Base-by-base conservation (phyloP, 129 eudicot genomes). In the Saposhnikovia divaricata region DNA sequence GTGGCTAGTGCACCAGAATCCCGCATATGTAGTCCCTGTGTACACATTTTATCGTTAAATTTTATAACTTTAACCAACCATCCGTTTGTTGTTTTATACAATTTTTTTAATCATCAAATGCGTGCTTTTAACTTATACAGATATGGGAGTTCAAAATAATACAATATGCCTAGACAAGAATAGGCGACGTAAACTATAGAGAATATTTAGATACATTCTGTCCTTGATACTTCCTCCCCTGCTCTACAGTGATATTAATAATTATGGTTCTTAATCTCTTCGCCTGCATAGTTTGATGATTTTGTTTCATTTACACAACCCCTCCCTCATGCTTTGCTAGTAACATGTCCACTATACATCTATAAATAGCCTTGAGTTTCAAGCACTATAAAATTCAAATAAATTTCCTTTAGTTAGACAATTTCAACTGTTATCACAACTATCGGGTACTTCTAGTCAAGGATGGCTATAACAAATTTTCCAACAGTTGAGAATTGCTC, bases 401-500 rank as follows among this genome's bases (percentile, higher is more conserved):
- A 61, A 19, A 42, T n/a, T 40, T 57, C n/a, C 11, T 0, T 25
- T 7, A 57, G 31, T 25, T 11, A 74, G 43, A 1, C 2, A 7
- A 43, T 19, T 25, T 48, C 34, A 13, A 1, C 12, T 37, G 70
- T 19, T 34, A 4, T 53, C 9, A 47, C 31, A 37, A 50, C 66
- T 14, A 14, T 68, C 10, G 61, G 74, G 48, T 39, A 8, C 48
- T 43, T 61, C 45, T 27, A 65, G 25, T 70, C 61, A 27, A 43
- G 13, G 15, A 80, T 76, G 83, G 81, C 81, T 23, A 25, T 21
- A 4, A 25, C 78, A 47, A 46, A 71, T 1, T 82, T 86, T 47
- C 82, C 80, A 18, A 57, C 80, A 1, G 82, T 86, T 1, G 72
- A 82, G 6, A 42, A 82, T 28, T 82, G 89, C 46, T 48, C 72